Evolutionary conservation across 495 filamentous ascomycete genomes (phyloP).

Genomic region (Xylaria acuta): DNA sequence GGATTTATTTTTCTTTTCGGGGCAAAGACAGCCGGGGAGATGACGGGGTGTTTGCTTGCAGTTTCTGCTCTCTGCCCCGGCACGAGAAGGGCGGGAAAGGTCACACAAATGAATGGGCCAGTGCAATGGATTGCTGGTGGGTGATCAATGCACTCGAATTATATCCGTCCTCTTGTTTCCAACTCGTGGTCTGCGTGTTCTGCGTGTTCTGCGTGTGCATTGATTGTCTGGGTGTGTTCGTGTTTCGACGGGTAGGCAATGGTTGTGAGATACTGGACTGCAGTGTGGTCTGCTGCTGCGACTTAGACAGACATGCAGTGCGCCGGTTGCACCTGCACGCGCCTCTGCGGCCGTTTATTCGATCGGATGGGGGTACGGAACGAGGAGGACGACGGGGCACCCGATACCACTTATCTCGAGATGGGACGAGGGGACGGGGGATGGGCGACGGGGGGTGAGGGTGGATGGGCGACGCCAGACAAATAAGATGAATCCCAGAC

Average conservation of each 20-base stretch:
- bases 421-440: constrained; percentile 23
- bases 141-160: constrained; percentile 22
- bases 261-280: constrained; percentile 34
- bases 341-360: constrained; percentile 39
- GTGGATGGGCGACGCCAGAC: constrained; percentile 19
- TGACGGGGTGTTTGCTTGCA: not conserved
- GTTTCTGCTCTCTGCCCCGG: not conserved
- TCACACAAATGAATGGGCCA: constrained; percentile 7
- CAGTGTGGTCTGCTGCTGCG: constrained; percentile 24
- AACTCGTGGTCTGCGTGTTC: constrained; percentile 16
- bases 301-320: constrained; percentile 42
- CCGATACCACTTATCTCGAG: constrained; percentile 20
- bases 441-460: not conserved
- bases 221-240: constrained; percentile 18
- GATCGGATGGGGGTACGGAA: constrained; percentile 41
- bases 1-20: not conserved
- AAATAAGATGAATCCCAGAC: constrained; percentile 21
- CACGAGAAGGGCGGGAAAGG: not conserved
- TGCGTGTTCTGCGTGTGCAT: constrained; percentile 17
- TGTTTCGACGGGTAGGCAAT: constrained; percentile 39
- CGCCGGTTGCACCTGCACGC: constrained; percentile 42
- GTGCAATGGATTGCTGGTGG: not conserved
- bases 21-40: constrained; percentile 9
- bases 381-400: constrained; percentile 27
- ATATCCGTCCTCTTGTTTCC: constrained; percentile 12